Evolutionary conservation across 306 rosid species (phyloP), one percentile per base, ranked within the genome.

Genomic region (Glycine tomentella): DNA sequence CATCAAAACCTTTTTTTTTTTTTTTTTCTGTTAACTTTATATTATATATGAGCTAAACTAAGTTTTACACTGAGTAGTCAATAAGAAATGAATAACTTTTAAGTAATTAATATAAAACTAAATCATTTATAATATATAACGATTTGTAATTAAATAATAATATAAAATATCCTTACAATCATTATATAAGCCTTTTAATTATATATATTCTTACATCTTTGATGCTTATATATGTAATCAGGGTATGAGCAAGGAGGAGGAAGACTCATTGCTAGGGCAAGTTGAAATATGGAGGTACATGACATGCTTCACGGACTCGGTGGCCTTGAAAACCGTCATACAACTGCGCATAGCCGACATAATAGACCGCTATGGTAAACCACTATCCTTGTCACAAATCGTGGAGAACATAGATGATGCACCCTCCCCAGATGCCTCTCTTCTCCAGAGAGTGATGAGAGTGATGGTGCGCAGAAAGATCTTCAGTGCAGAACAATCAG

Each of bases 241-340:
- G 87, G 89, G 73, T 49, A 46, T 44, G 78, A 74, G 25, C 70
- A 76, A 72, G 46, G 83, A 81, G 7, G 86, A 87, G 36, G 86
- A 84, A 45, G 86, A 84, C 0, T 72, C 86, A 20, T 8, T 87
- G 62, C 64, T 82, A 1, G 88, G 90, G 9, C 88, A 87, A 46
- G 84, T 76, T 6, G 86, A 84, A 62, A 82, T 84, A 79, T 87
- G 90, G 90, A 69, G 34, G 13, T 82, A 82, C 76, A 87, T 87
- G 85, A 14, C 56, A 1, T 6, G 77, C 75, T 85, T 85, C 81
- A 81, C 90, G 0, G 85, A 87, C 17, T 71, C 85, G 0, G 48
- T 87, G 38, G 90, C 90, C 13, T n/a, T 87, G 1, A 87, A 85
- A 77, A 0, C 7, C 4, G 87, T 85, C 0, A 61, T 85, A 12